Conservation (phyloP, 2,329 filamentous ascomycete species). For the Metarhizium brunneum region DNA sequence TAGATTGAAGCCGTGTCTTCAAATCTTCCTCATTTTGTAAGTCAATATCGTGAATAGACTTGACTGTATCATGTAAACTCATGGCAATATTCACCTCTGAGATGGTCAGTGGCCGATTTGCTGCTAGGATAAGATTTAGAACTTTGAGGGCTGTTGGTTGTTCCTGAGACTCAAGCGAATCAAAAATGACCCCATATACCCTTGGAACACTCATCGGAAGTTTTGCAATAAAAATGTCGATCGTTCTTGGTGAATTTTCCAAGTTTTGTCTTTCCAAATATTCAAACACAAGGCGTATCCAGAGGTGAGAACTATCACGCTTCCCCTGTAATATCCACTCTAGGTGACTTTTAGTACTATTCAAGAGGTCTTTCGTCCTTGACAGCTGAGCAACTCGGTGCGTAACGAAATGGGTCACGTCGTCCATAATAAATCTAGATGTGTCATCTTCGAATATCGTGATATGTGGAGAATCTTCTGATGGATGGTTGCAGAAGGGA, state of each 20-base stretch:
- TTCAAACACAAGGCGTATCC: conserved; percentile 26
- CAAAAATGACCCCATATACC: not conserved
- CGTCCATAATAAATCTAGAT: conserved; percentile 18
- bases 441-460: not conserved
- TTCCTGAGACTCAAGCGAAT: not conserved
- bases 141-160: not conserved
- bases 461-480: not conserved
- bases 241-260: conserved; percentile 11
- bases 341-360: conserved; percentile 6
- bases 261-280: conserved; percentile 15
- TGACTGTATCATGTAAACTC: not conserved
- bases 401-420: conserved; percentile 26
- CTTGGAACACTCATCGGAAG: not conserved
- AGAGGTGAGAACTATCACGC: conserved; percentile 26
- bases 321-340: conserved; percentile 9
- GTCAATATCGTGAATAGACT: not conserved
- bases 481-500: conserved; percentile 10
- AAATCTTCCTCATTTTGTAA: conserved; percentile 8
- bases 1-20: conserved; percentile 10
- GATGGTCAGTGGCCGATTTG: not conserved
- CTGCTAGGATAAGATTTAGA: not conserved
- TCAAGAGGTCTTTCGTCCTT: conserved; percentile 9
- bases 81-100: not conserved
- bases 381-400: conserved; percentile 14
- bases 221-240: conserved; percentile 10